phyloP scores from a whole-genome alignment of 2,329 filamentous ascomycete species.

The Polytolypa hystricis region DNA sequence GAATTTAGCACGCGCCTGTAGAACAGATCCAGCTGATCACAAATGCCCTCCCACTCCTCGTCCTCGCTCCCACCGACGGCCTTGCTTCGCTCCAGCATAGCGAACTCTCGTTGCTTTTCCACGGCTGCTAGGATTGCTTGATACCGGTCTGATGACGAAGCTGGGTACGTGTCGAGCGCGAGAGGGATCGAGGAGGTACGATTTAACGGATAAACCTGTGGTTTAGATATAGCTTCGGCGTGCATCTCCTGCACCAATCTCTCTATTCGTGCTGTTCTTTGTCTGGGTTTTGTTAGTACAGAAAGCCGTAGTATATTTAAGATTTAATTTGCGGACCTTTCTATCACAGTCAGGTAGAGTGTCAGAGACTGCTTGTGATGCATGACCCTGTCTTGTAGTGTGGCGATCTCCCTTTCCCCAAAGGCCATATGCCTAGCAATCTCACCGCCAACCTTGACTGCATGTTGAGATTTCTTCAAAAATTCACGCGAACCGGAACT shows the following conservation, averaged over 20 bases:
- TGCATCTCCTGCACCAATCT: conserved; percentile 1
- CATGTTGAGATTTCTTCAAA: conserved; percentile 5
- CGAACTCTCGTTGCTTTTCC: conserved; percentile 8
- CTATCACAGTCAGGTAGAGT: conserved; percentile 11
- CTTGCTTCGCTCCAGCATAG: conserved; percentile 7
- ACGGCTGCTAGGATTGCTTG: conserved; percentile 8
- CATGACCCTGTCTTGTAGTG: conserved; percentile 9
- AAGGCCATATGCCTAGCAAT: conserved; percentile 4
- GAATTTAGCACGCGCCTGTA: conserved; percentile 8
- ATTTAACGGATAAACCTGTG: background rate
- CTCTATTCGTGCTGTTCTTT: no score
- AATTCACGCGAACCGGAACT: conserved; percentile 2
- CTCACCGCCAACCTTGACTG: conserved; percentile 1
- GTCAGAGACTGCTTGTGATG: conserved; percentile 10
- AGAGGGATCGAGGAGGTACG: background rate
- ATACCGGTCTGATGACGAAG: conserved; percentile 6
- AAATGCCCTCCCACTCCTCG: conserved; percentile 11
- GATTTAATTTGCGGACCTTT: conserved; percentile 11
- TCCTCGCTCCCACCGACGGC: conserved; percentile 6
- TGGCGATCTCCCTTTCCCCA: conserved; percentile 7
- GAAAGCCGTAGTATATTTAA: background rate
- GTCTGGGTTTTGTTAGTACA: background rate
- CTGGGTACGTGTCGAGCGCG: background rate
- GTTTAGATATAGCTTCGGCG: background rate
- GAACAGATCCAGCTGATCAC: conserved; percentile 9